Evolutionary conservation across 1,139 yeast genomes (phyloP).

Genomic region (Hyphopichia burtonii): DNA sequence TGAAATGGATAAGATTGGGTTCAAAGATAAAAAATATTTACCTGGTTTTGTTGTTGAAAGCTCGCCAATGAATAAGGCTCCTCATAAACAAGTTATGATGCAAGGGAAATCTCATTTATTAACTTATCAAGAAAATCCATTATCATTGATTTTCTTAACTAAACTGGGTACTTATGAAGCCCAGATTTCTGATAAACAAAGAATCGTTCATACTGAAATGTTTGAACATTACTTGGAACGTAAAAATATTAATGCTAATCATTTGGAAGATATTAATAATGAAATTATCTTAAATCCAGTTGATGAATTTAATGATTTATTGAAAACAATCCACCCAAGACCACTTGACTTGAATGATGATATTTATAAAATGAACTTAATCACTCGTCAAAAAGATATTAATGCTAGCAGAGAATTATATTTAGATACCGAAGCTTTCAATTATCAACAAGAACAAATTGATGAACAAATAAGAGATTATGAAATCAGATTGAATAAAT

Average conservation of each 20-base stretch:
- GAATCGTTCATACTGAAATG: constrained; percentile 26
- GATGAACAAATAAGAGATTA: constrained; percentile 15
- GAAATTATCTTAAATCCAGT: constrained; percentile 13
- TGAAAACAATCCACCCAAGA: constrained; percentile 14
- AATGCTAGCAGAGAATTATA: constrained; percentile 18
- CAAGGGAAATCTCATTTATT: constrained; percentile 25
- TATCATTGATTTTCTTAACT: constrained; percentile 16
- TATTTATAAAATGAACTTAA: constrained; percentile 15
- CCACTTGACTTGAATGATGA: constrained; percentile 19
- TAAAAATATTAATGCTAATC: constrained; percentile 16
- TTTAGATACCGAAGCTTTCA: constrained; percentile 19
- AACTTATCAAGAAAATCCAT: constrained; percentile 16
- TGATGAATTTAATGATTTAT: constrained; percentile 12
- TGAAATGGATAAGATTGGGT: constrained; percentile 12
- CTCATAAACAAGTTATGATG: constrained; percentile 26
- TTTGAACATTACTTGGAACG: constrained; percentile 22
- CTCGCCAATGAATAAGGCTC: constrained; percentile 30
- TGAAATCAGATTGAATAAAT: constrained; percentile 16
- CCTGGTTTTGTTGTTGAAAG: constrained; percentile 26
- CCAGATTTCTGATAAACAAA: constrained; percentile 13
- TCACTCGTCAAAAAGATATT: constrained; percentile 14
- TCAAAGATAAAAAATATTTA: constrained; percentile 15
- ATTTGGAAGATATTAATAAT: constrained; percentile 11
- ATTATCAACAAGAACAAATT: constrained; percentile 20
- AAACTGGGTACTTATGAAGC: constrained; percentile 17